Evolutionary conservation across 441 rosid genomes (phyloP), one percentile per base, ranked within the genome.

Genomic region (Rhodomyrtus psidioides): DNA sequence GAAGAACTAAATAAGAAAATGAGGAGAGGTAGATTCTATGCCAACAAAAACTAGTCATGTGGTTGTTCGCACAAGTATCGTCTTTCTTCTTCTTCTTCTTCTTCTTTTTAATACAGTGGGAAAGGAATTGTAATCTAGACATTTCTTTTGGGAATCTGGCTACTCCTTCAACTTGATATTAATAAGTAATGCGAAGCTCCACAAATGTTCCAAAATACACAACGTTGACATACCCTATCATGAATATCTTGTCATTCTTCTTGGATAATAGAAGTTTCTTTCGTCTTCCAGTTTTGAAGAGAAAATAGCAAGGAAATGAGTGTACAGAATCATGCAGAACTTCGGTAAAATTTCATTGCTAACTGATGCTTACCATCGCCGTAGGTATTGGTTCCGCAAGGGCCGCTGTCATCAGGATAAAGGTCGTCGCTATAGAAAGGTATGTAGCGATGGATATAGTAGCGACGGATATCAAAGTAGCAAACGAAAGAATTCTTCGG

Each of bases 401-500:
- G n/a, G n/a, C n/a, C n/a, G n/a, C n/a, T n/a, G n/a, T n/a, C n/a
- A n/a, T n/a, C n/a, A n/a, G n/a, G n/a, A n/a, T n/a, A n/a, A n/a
- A n/a, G n/a, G n/a, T n/a, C n/a, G n/a, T n/a, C n/a, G n/a, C n/a
- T n/a, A n/a, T n/a, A n/a, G n/a, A n/a, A n/a, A n/a, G n/a, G 0
- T n/a, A n/a, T n/a, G n/a, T n/a, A n/a, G n/a, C n/a, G n/a, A n/a
- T n/a, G n/a, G n/a, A n/a, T n/a, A 27, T n/a, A 59, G 65, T 3
- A 0, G 1, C 0, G 0, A 14, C 14, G 14, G 2, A 0, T n/a
- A 59, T 27, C 2, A 13, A 59, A 59, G 34, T 14, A 59, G 34
- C 65, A 59, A 59, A 59, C n/a, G 65, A 1, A 59, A 59, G n/a
- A n/a, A n/a, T n/a, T n/a, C n/a, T n/a, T n/a, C n/a, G n/a, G n/a